Percentiles rank a stretch among this genome's conserved stretches.
Conservation (phyloP, 768 basidiomycete species). For the Boletus huronensis region DNA sequence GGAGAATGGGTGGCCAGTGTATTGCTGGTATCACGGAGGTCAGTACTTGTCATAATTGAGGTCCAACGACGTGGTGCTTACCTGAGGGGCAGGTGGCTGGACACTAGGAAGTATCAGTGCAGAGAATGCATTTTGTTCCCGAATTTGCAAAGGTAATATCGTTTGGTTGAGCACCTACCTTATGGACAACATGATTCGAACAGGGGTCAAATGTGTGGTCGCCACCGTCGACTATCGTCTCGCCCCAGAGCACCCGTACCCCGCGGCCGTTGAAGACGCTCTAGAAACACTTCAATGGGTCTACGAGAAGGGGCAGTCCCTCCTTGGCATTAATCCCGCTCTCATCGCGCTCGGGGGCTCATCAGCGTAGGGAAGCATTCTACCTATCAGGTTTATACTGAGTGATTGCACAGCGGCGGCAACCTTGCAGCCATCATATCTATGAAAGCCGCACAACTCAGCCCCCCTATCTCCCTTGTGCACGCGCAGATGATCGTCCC, state of each 20-base stretch:
- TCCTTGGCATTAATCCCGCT: conserved; percentile 47
- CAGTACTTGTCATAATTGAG: conserved; percentile 7
- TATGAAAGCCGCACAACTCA: conserved; percentile 54
- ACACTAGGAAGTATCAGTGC: conserved; percentile 63
- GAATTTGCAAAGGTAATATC: conserved; percentile 26
- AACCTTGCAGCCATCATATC: conserved; percentile 68
- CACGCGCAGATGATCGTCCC: conserved; percentile 72
- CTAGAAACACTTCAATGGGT: conserved; percentile 37
- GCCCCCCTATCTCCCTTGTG: conserved; percentile 49
- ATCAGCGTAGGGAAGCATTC: conserved; percentile 47
- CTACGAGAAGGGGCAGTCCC: conserved; percentile 38
- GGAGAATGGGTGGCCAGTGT: conserved; percentile 61
- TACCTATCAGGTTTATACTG: background rate
- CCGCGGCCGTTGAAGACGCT: conserved; percentile 32
- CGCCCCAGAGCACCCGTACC: conserved; percentile 34
- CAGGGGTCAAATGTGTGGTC: conserved; percentile 34
- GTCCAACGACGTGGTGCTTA: background rate
- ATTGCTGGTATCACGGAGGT: conserved; percentile 77
- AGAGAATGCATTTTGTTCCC: conserved; percentile 54
- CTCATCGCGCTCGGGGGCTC: conserved; percentile 70
- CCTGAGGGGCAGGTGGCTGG: conserved; percentile 58
- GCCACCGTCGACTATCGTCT: conserved; percentile 34
- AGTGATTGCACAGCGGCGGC: conserved; percentile 50
- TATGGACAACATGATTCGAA: background rate
- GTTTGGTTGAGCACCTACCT: background rate